A percentile compares a stretch with the other conserved stretches of the same genome.
Evolutionary conservation across 805 yeast species (phyloP).

Genomic region (Babjeviella inositovora): DNA sequence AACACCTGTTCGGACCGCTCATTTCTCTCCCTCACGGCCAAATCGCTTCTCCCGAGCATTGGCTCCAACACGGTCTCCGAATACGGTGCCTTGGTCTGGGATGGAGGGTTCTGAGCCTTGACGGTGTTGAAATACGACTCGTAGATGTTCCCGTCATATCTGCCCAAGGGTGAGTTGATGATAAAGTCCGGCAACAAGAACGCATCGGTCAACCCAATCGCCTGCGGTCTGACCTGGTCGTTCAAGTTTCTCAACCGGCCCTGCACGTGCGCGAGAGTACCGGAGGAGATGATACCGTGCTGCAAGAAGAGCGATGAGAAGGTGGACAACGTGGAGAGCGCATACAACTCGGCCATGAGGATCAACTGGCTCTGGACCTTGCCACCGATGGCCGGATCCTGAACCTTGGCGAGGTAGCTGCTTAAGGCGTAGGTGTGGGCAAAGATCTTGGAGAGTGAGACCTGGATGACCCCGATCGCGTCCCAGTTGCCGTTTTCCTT

Average conservation of each 20-base stretch:
- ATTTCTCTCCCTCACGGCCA: slow-evolving; percentile 18
- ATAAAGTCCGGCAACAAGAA: slow-evolving; percentile 25
- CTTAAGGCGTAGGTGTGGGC: slow-evolving; percentile 23
- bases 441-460: slow-evolving; percentile 20
- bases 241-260: too few relatives aligned
- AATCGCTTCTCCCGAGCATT: slow-evolving; percentile 20
- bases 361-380: slow-evolving; percentile 7
- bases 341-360: slow-evolving; percentile 15
- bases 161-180: slow-evolving; percentile 22
- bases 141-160: slow-evolving; percentile 23
- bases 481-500: slow-evolving; percentile 14
- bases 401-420: slow-evolving; percentile 6
- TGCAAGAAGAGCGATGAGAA: too few relatives aligned
- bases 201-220: slow-evolving; percentile 21
- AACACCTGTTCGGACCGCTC: slow-evolving; percentile 18
- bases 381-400: slow-evolving; percentile 4
- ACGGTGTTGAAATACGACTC: slow-evolving; percentile 21
- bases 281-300: too few relatives aligned
- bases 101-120: slow-evolving; percentile 15
- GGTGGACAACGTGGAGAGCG: slow-evolving; percentile 10
- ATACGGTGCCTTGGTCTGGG: slow-evolving; percentile 18
- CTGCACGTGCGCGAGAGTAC: too few relatives aligned
- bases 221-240: slow-evolving; percentile 22
- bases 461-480: slow-evolving; percentile 17
- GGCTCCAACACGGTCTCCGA: slow-evolving; percentile 17